Evolutionary conservation across 2,329 filamentous ascomycete genomes (phyloP), one percentile per base, ranked within the genome.

Genomic region (Scedosporium dehoogii): DNA sequence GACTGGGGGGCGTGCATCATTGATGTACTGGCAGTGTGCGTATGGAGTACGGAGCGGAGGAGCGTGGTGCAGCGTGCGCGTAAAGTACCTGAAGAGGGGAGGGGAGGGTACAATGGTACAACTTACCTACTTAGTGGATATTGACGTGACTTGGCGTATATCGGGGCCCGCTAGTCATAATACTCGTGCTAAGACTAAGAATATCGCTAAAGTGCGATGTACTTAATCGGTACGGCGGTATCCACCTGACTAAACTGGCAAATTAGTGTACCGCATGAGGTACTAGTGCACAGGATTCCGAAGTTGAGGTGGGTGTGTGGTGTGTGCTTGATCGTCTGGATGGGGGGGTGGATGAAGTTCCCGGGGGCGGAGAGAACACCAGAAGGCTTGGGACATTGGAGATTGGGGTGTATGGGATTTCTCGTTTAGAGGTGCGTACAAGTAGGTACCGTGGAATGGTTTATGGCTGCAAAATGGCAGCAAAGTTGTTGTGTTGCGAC

Each of bases 1-100:
- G 56, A 59, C 42, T 53, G 59, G 61, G 57, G 42, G 44, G 58
- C 59, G 62, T 58, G 46, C 61, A 60, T 38, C 25, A 51, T 53
- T 59, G 27, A 51, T 58, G 55, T 63, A 63, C 16, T 48, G 14
- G 14, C n/a, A 7, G 6, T 7, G 42, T 46, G 18, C 21, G 23
- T 4, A 21, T 21, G 48, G 23, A 21, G 29, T 38, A 38, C 29
- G 29, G 29, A 38, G 29, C 7, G 29, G 29, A 38, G 29, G 7
- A 38, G 29, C 29, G 29, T 38, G 29, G 29, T 38, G 44, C 16
- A 48, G 44, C 44, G 44, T 21, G 18, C 44, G 16, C 18, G 44
- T n/a, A 48, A 21, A 21, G 44, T 48, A 9, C 16, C 16, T 21
- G 44, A 21, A 21, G 44, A 48, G 44, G 44, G 44, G 18, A 21